These are phyloP conservation scores for Carex littledalei DNA, from an alignment of 176 grass and related monocot genomes.

Conservation along the genomic window DNA sequence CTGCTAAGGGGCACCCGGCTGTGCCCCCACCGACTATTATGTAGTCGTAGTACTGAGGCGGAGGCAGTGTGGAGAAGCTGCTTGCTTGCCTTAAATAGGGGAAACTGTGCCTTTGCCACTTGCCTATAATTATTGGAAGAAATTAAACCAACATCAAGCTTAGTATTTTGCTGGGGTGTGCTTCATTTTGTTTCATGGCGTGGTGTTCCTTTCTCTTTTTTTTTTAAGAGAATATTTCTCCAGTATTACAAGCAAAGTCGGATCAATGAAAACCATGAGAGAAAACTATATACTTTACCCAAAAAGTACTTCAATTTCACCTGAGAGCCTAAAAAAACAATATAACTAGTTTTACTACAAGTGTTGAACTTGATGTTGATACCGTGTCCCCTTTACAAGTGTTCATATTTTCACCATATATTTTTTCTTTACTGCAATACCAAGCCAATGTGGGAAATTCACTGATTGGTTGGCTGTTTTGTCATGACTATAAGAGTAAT, in stretches of 20 bases:
- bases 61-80: slow-evolving; percentile 37
- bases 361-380: no score
- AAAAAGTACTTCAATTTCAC: neutral
- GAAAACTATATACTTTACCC: neutral
- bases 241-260: neutral
- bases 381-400: no score
- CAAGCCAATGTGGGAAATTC: neutral
- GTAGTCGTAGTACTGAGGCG: slow-evolving; percentile 54
- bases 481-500: neutral
- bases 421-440: no score
- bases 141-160: neutral
- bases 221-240: neutral
- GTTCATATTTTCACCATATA: no score
- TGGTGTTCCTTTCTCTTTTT: neutral
- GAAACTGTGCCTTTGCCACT: slow-evolving; percentile 20
- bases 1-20: slow-evolving; percentile 76
- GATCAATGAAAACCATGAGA: neutral
- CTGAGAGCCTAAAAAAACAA: neutral
- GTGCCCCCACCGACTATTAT: slow-evolving; percentile 85
- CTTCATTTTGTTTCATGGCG: neutral
- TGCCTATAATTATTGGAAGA: slow-evolving; percentile 39
- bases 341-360: slow-evolving; percentile 2
- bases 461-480: neutral
- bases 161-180: neutral
- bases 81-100: slow-evolving; percentile 56